Percentiles rank a stretch among this genome's conserved stretches.
These are phyloP conservation scores for Diaporthe sp. DNA, from an alignment of 2,329 filamentous ascomycete species.

Conservation along the genomic window DNA sequence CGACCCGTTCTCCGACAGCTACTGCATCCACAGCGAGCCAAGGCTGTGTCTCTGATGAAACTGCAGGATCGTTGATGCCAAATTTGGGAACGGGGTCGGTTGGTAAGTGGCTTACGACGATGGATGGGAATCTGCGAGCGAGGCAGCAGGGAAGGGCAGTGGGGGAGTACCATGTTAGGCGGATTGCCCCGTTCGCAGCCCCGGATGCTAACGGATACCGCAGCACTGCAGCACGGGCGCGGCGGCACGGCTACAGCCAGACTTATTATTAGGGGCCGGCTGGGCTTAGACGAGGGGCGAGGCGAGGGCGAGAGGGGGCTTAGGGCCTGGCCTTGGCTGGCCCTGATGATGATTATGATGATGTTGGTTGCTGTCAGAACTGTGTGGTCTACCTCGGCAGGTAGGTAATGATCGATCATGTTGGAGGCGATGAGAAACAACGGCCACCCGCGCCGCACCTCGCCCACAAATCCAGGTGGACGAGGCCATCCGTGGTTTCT, in stretches of 20 bases:
- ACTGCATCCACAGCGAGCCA: not conserved
- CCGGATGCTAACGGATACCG: conserved; percentile 20
- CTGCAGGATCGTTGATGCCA: conserved; percentile 35
- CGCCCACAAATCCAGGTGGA: not conserved
- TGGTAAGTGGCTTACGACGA: conserved; percentile 36
- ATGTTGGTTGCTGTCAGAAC: not conserved
- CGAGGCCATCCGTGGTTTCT: not conserved
- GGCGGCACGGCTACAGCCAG: conserved; percentile 29
- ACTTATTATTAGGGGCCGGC: conserved; percentile 31
- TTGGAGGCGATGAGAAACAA: not conserved
- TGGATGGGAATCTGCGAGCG: conserved; percentile 8
- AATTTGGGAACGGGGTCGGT: conserved; percentile 31
- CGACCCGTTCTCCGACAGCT: not conserved
- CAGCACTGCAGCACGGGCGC: conserved; percentile 24
- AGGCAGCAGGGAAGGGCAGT: conserved; percentile 22
- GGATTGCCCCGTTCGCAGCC: conserved; percentile 28
- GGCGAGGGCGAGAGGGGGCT: conserved; percentile 1
- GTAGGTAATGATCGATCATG: not conserved
- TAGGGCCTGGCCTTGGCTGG: conserved; percentile 13
- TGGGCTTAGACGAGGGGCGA: conserved; percentile 25
- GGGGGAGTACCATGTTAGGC: conserved; percentile 24
- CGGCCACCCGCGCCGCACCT: conserved; percentile 8
- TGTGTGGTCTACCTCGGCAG: not conserved
- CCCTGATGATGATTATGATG: not conserved
- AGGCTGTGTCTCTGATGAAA: conserved; percentile 37